These are phyloP conservation scores for Tubosaeta brunneosetosa DNA, from an alignment of 768 basidiomycete genomes.

Conservation along the genomic window DNA sequence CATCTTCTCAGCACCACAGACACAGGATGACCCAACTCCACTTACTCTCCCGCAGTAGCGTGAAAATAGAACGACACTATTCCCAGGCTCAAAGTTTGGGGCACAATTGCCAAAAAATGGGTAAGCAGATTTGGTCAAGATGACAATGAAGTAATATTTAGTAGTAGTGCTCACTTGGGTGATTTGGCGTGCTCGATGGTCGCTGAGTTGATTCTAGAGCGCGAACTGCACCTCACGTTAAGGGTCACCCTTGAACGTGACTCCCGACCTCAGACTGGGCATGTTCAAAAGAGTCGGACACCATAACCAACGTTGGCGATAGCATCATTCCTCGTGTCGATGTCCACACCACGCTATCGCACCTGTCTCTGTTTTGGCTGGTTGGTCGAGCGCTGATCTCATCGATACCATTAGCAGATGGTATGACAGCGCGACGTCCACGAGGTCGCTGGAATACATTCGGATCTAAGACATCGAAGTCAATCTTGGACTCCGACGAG, in stretches of 20 bases:
- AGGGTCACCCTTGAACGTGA: background rate
- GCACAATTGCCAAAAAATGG: background rate
- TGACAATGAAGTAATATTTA: background rate
- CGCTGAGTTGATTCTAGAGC: slow-evolving; percentile 2
- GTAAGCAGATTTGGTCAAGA: background rate
- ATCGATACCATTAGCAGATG: background rate
- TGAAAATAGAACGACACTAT: background rate
- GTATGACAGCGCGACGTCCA: slow-evolving; percentile 1
- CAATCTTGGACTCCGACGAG: slow-evolving; percentile 5
- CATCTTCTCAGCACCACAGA: slow-evolving; percentile 7
- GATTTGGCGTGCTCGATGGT: background rate
- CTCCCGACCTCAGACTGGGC: background rate
- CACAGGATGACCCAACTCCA: slow-evolving; percentile 16
- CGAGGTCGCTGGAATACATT: slow-evolving; percentile 2
- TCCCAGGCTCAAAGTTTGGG: background rate
- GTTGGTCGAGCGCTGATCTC: slow-evolving; percentile 1
- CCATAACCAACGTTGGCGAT: background rate
- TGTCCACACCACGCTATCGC: background rate
- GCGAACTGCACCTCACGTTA: too few species aligned
- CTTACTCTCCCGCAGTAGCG: slow-evolving; percentile 13
- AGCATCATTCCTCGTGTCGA: background rate
- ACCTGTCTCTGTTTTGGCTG: background rate
- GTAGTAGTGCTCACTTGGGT: too few species aligned
- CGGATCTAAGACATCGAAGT: slow-evolving; percentile 11
- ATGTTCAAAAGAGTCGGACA: background rate